Evolutionary conservation across 768 basidiomycete genomes (phyloP).

Genomic region (Xanthoconium stramineum): DNA sequence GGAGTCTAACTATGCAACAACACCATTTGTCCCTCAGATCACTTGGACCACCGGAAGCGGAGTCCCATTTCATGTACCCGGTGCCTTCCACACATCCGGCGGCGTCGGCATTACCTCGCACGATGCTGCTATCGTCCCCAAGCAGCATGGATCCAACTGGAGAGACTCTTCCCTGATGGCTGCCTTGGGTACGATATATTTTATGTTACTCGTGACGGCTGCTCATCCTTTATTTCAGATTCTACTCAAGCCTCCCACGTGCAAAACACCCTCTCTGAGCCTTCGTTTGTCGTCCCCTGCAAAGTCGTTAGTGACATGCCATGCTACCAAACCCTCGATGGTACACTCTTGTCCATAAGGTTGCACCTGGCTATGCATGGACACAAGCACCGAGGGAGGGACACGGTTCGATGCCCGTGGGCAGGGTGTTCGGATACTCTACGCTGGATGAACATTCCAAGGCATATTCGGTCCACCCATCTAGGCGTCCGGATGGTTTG

Average conservation of each 20-base stretch:
- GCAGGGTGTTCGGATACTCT: conserved; percentile 1
- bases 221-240: background rate
- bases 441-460: conserved; percentile 9
- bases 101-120: background rate
- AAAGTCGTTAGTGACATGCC: background rate
- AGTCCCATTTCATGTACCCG: background rate
- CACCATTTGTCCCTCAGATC: background rate
- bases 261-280: background rate
- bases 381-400: conserved; percentile 1
- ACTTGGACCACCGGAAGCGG: background rate
- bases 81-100: background rate
- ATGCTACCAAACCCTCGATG: conserved; percentile 1
- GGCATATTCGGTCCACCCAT: conserved; percentile 9
- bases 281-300: background rate
- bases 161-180: background rate
- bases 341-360: background rate
- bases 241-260: background rate
- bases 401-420: conserved; percentile 6
- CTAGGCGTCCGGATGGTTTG: conserved; percentile 6
- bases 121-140: background rate
- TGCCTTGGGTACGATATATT: background rate
- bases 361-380: conserved; percentile 5
- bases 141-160: background rate
- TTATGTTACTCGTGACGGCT: background rate
- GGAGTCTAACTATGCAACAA: background rate